Base-by-base conservation (phyloP, 2,329 filamentous ascomycete species). In the Neocucurbitaria cava region DNA sequence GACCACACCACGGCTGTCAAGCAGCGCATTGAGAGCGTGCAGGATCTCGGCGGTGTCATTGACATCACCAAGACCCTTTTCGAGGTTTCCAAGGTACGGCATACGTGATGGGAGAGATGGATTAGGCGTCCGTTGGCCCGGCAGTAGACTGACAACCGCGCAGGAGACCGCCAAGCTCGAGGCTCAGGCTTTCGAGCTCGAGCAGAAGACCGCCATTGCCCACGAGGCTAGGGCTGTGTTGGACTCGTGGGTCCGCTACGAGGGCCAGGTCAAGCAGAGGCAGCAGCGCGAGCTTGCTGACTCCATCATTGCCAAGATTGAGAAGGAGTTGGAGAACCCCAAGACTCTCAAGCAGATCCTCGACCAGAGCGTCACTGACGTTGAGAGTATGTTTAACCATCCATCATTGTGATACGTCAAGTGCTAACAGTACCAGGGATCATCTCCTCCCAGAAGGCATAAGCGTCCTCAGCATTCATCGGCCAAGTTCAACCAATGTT, bases 191-290 rank as follows among this genome's bases (percentile, higher is more conserved):
- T 99, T 89, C 82, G 92, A 98, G 86, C 88, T 98, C 68, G 92
- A 98, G 87, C 95, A 99, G 83, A 89, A 89, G 83, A 97, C 94
- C 59, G 90, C 92, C 70, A 85, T 99, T 66, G 92, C 92, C 55
- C 83, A 87, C 63, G 95, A 99, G 86, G 94, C 94, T 75, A 99
- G 97, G 89, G 75, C 85, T 59, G 95, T 98, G 56, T 88, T 99
- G 65, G 95, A 99, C 79, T 97, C 92, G 54, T 99, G 95, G 96
- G 93, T 98, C 64, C 90, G 95, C 78, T 99, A 99, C 81, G 95
- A 99, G 85, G 84, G 90, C 72, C 95, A 98, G 85, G 93, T 99
- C 76, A 99, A 98, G 90, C 90, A 94, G 84, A 90, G 95, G 79
- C 92, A 99, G 85, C 95, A 99, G 87, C 89, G 86, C 81, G 95